Evolutionary conservation across 768 basidiomycete genomes (phyloP), one percentile per base, ranked within the genome.

Genomic region (Gautieria morchelliformis): DNA sequence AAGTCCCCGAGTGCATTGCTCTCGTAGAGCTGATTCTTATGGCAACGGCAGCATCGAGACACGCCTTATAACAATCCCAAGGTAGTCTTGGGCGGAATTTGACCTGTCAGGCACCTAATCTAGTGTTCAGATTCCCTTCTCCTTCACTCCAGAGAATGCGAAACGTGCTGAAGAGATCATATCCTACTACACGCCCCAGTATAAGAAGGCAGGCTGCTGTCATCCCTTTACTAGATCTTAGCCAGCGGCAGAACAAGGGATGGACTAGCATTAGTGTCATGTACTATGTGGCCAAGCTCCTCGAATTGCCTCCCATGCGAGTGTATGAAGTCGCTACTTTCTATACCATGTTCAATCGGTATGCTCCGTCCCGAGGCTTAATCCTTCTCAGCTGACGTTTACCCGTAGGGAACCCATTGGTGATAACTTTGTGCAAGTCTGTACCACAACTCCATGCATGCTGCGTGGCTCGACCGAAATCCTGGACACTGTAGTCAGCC

Each of bases 301-400:
- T 98, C 32, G 92, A 88, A 65, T 87, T 99, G 82, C 91, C 89
- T 10, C 90, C 91, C 53, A 98, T 99, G 96, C 88, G 96, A 10
- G 96, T 97, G 1, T 99, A 99, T 69, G 96, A 99, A 72, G 96
- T 99, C 52, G 95, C 95, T 17, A 94, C 93, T 14, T 99, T 99
- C 75, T 99, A 99, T 72, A 99, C 96, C 64, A 98, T 99, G 95
- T 98, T 97, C 80, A 99, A 97, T 77, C 82, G 94, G 91, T 91
- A 58, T 65, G 80, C 61, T 32, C 15, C 54, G 37, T 56, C 47
- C 39, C 20, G 17, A 35, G 45, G 27, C 27, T 30, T n/a, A 41
- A 50, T 53, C 35, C 10, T 32, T 58, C 39, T 11, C 27, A 22
- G n/a, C 37, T 57, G 22, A 5, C 15, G 27, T 39, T 44, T 14